Percentiles rank a stretch among this genome's conserved stretches.
Evolutionary conservation across 1,139 yeast genomes (phyloP).

Genomic region (Debaryomyces sp.): DNA sequence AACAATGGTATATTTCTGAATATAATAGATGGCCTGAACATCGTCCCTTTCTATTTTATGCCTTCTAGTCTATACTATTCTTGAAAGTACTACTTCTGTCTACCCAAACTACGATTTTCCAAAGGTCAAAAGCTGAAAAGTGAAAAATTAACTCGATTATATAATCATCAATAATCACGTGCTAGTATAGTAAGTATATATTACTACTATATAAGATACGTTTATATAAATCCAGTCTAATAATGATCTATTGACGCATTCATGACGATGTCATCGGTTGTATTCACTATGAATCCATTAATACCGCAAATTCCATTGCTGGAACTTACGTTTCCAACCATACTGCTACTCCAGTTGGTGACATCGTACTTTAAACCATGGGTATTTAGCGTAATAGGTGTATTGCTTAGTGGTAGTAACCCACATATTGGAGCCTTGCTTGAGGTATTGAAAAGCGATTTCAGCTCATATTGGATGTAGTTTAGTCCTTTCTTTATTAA

Average conservation of each 20-base stretch:
- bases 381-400: slow-evolving; percentile 52
- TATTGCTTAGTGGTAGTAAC: slow-evolving; percentile 64
- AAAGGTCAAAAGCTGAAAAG: neutral
- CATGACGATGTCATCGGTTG: slow-evolving; percentile 46
- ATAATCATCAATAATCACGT: neutral
- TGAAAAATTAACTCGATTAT: slow-evolving; percentile 1
- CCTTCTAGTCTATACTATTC: neutral
- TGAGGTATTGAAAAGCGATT: slow-evolving; percentile 21
- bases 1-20: slow-evolving; percentile 4
- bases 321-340: slow-evolving; percentile 69
- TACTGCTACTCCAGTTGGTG: slow-evolving; percentile 62
- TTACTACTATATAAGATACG: neutral
- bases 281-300: slow-evolving; percentile 49
- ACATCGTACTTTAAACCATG: slow-evolving; percentile 88
- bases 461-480: slow-evolving; percentile 32
- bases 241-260: slow-evolving; percentile 37
- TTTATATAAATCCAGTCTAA: neutral
- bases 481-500: slow-evolving; percentile 57
- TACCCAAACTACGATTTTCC: neutral
- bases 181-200: neutral
- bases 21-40: slow-evolving; percentile 8
- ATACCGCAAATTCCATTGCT: slow-evolving; percentile 70
- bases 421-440: slow-evolving; percentile 63
- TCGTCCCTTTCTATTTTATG: neutral
- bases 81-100: neutral